These are phyloP conservation scores for Psilocybe cubensis DNA, from an alignment of 768 basidiomycete genomes.

Conservation along the genomic window DNA sequence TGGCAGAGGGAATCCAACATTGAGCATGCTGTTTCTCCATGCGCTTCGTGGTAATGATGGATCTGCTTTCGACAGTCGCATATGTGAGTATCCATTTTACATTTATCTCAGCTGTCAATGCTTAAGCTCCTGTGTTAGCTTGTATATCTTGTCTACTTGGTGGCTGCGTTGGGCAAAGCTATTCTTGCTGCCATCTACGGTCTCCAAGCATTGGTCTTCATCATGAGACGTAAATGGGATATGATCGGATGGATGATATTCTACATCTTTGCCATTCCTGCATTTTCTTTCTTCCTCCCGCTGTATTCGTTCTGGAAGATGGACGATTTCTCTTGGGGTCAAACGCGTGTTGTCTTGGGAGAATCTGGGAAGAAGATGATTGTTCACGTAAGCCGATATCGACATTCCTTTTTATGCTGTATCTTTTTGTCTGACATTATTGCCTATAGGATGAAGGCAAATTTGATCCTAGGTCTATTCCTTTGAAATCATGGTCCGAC, in stretches of 20 bases:
- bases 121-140: constrained; percentile 69
- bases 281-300: constrained; percentile 92
- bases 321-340: constrained; percentile 98
- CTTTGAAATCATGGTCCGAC: constrained; percentile 96
- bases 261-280: constrained; percentile 93
- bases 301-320: constrained; percentile 97
- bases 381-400: constrained; percentile 71
- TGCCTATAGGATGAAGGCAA: constrained; percentile 93
- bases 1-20: no score
- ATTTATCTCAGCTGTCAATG: not conserved
- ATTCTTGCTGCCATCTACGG: constrained; percentile 95
- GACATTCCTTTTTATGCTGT: not conserved
- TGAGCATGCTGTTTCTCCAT: constrained; percentile 99
- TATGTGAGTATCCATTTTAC: constrained; percentile 64
- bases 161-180: constrained; percentile 62
- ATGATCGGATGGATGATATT: constrained; percentile 98
- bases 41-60: constrained; percentile 98
- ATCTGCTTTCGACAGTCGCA: constrained; percentile 87
- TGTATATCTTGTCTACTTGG: constrained; percentile 84
- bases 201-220: constrained; percentile 89
- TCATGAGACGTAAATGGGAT: constrained; percentile 95
- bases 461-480: constrained; percentile 92
- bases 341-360: constrained; percentile 89
- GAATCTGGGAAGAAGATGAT: constrained; percentile 96
- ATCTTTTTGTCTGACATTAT: constrained; percentile 14